Evolutionary conservation across 805 yeast species (phyloP).

Genomic region (Candida ascalaphidarum): DNA sequence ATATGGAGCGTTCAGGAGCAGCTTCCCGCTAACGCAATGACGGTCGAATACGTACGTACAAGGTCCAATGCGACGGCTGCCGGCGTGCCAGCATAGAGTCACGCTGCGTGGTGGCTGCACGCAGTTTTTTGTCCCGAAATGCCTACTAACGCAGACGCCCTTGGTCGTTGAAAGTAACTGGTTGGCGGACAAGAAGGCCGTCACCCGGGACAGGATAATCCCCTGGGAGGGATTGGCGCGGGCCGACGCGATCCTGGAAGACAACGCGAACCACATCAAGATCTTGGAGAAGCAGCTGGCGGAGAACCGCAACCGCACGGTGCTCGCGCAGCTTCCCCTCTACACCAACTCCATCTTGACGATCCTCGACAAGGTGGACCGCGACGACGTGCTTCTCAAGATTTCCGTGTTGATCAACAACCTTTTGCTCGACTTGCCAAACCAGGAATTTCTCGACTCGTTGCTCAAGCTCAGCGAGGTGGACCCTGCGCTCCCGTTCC

Average conservation of each 20-base stretch:
- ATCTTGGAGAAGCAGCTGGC: conserved; percentile 40
- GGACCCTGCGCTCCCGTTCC: conserved; percentile 42
- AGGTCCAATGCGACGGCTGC: too few species aligned
- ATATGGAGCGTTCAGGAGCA: too few species aligned
- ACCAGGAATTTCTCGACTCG: conserved; percentile 24
- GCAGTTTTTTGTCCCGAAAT: background rate
- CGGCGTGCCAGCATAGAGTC: too few species aligned
- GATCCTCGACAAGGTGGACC: conserved; percentile 41
- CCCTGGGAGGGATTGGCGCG: conserved; percentile 91
- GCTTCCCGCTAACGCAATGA: conserved; percentile 1
- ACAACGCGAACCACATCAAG: conserved; percentile 58
- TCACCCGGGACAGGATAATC: conserved; percentile 69
- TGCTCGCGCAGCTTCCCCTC: conserved; percentile 35
- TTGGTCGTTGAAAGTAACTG: conserved; percentile 55
- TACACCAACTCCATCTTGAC: conserved; percentile 49
- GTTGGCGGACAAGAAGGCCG: conserved; percentile 55
- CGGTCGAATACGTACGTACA: conserved; percentile 11
- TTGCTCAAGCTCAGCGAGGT: conserved; percentile 34
- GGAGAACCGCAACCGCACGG: conserved; percentile 33
- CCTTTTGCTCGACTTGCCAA: conserved; percentile 32
- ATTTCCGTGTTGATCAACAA: conserved; percentile 57
- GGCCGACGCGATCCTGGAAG: conserved; percentile 54
- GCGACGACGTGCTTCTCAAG: conserved; percentile 62
- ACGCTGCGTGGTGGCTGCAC: too few species aligned
- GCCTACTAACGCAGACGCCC: conserved; percentile 15